Percentiles rank a stretch among this genome's conserved stretches.
Evolutionary conservation across 176 grass and related monocot genomes (phyloP).

Genomic region (Typha latifolia): DNA sequence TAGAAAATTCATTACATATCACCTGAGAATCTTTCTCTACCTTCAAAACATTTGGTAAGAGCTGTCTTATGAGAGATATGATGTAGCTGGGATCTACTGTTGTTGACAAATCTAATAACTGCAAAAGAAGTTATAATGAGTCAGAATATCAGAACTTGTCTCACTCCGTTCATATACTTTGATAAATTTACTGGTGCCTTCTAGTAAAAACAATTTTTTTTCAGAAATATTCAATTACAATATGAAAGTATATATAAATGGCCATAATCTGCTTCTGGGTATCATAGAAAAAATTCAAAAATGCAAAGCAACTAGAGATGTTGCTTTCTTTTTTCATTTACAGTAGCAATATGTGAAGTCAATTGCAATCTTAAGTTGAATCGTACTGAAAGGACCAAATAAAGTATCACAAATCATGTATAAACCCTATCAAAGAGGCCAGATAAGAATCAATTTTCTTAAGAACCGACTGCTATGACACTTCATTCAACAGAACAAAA

Average conservation of each 20-base stretch:
- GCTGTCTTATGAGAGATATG: constrained; percentile 73
- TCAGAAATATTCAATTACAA: not conserved
- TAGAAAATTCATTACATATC: constrained; percentile 4
- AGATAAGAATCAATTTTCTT: no score
- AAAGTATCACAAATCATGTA: no score
- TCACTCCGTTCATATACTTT: not conserved
- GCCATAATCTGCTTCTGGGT: not conserved
- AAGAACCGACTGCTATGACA: no score
- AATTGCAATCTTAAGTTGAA: no score
- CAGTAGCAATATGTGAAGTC: no score
- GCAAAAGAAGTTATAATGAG: constrained; percentile 10
- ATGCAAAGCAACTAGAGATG: no score
- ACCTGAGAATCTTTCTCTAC: constrained; percentile 39
- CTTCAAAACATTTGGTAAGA: constrained; percentile 48
- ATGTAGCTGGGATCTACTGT: constrained; percentile 93
- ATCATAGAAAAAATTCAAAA: no score
- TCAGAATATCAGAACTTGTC: not conserved
- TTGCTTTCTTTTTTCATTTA: no score
- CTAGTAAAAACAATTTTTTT: not conserved
- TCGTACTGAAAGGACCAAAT: no score
- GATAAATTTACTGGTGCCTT: not conserved
- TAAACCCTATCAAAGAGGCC: no score
- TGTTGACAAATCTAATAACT: constrained; percentile 53
- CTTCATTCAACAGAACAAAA: no score
- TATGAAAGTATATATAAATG: not conserved